Evolutionary conservation across 208 protist species (phyloP), one percentile per base, ranked within the genome.

Genomic region (Trypanosoma vivax): DNA sequence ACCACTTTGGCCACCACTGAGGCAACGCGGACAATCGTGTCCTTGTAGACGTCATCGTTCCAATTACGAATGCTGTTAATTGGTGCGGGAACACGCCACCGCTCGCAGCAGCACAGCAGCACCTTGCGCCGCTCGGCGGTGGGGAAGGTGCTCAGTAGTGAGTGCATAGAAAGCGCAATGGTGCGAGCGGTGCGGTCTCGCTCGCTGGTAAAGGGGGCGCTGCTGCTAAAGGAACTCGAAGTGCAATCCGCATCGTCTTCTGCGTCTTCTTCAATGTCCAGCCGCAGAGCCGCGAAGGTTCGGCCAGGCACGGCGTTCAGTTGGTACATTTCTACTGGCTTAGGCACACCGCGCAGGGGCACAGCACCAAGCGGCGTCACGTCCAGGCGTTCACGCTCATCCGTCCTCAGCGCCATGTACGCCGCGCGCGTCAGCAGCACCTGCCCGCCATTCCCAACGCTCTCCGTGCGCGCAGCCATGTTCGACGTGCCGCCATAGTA

Each of bases 291-390:
- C 6, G 39, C 39, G 39, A 43, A 43, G n/a, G 39, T 21, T 6
- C 39, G 39, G 23, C 39, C n/a, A 19, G n/a, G 10, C 6, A 43
- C 39, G 5, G 39, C 39, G 23, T 43, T 18, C n/a, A 43, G 10
- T 43, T 43, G 39, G 39, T 68, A 77, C 63, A 81, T 80, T 50
- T 65, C 59, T 39, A 79, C 68, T 10, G 54, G 51, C 30, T 62
- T 54, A 43, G 73, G 68, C 47, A 79, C 73, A 13, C 73, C 73
- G 25, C 73, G 73, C 57, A 79, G 64, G 18, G 51, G 56, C 39
- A 76, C 69, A 19, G 53, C 37, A 2, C 69, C 69, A 16, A 77
- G 24, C 35, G 35, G 29, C 0, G 21, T 51, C 31, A 35, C 27
- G 38, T 50, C 28, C 13, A 62, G 33, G 28, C 56, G 39, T 19